Evolutionary conservation across 1,284 basidiomycete species (phyloP).

Genomic region (Anthracocystis panici-leucophaei): DNA sequence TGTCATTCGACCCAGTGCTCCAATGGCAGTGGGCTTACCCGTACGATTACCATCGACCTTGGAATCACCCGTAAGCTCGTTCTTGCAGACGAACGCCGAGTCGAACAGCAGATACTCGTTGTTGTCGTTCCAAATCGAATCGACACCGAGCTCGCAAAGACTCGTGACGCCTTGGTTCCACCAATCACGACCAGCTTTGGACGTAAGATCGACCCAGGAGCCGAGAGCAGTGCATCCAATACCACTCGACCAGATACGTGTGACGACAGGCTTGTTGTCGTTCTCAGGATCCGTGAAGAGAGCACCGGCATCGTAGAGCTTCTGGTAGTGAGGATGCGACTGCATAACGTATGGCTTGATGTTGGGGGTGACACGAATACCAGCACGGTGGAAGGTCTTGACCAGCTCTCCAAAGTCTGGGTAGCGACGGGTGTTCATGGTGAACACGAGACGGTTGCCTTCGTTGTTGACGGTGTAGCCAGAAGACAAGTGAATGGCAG

Average conservation of each 20-base stretch:
- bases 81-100: conserved; percentile 67
- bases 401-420: conserved; percentile 71
- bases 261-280: conserved; percentile 66
- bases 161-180: conserved; percentile 70
- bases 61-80: conserved; percentile 45
- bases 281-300: conserved; percentile 69
- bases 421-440: conserved; percentile 71
- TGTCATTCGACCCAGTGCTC: conserved; percentile 70
- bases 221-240: conserved; percentile 70
- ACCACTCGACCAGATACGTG: conserved; percentile 71
- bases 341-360: conserved; percentile 69
- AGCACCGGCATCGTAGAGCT: conserved; percentile 66
- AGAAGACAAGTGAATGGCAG: conserved; percentile 66
- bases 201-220: conserved; percentile 71
- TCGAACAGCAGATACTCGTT: conserved; percentile 71
- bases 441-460: conserved; percentile 71
- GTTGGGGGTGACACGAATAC: conserved; percentile 71
- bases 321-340: conserved; percentile 69
- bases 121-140: conserved; percentile 72
- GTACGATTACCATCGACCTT: conserved; percentile 39
- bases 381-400: conserved; percentile 69
- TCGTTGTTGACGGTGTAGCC: conserved; percentile 71
- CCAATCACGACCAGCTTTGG: conserved; percentile 70
- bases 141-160: conserved; percentile 70
- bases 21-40: conserved; percentile 54